These are phyloP conservation scores for Lonicera japonica DNA, from an alignment of 129 eudicot genomes.

Conservation along the genomic window DNA sequence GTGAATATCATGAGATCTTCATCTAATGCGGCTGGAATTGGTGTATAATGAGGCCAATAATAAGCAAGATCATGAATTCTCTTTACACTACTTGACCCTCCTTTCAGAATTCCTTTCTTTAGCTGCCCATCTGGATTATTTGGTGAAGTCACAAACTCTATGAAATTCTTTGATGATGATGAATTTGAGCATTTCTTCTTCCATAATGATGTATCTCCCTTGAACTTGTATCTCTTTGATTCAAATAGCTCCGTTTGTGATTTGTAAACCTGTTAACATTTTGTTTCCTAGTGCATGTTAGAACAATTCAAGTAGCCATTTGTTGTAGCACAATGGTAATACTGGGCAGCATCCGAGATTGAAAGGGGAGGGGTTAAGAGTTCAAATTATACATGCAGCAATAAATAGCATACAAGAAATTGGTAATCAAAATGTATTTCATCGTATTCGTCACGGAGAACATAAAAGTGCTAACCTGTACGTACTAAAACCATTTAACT, in stretches of 20 bases:
- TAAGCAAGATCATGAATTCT: conserved; percentile 57
- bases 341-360: too few species aligned
- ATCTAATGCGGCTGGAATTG: conserved; percentile 61
- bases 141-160: conserved; percentile 74
- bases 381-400: too few species aligned
- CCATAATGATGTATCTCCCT: conserved; percentile 32
- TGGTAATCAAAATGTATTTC: too few species aligned
- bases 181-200: conserved; percentile 35
- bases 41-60: conserved; percentile 74
- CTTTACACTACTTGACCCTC: conserved; percentile 25
- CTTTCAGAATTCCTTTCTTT: conserved; percentile 30
- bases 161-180: conserved; percentile 15
- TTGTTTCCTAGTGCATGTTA: too few species aligned
- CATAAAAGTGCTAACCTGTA: too few species aligned
- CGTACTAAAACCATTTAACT: too few species aligned
- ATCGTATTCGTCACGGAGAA: too few species aligned
- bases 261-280: conserved; percentile 28
- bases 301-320: too few species aligned
- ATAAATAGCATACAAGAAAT: too few species aligned
- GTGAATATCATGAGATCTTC: conserved; percentile 66
- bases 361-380: too few species aligned
- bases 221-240: conserved; percentile 20
- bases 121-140: conserved; percentile 65
- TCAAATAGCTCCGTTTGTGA: conserved; percentile 38
- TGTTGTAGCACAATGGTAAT: too few species aligned